These are phyloP conservation scores for Colletotrichum sp. DNA, from an alignment of 2,329 filamentous ascomycete genomes.

Conservation along the genomic window DNA sequence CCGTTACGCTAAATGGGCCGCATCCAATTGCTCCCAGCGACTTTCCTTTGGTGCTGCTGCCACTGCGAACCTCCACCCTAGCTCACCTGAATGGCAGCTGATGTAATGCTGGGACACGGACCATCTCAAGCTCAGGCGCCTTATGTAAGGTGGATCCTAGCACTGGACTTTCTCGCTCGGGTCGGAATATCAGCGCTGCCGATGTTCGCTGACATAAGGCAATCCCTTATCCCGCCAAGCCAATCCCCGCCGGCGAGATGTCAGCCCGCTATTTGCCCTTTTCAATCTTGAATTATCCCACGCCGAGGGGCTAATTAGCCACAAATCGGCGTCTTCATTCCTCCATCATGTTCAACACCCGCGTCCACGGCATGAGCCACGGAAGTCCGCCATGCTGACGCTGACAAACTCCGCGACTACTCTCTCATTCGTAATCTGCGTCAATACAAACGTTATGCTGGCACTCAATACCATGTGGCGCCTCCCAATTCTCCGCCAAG, in stretches of 20 bases:
- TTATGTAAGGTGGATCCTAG: neutral
- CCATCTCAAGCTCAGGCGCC: neutral
- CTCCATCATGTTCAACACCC: neutral
- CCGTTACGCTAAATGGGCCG: neutral
- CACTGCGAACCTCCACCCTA: neutral
- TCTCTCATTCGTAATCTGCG: neutral
- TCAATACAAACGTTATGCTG: neutral
- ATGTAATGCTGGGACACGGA: neutral
- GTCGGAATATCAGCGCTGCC: neutral
- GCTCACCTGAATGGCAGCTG: neutral
- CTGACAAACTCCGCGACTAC: neutral
- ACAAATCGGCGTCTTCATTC: neutral
- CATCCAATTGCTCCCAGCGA: neutral
- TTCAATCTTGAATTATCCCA: neutral
- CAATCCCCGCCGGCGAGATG: neutral
- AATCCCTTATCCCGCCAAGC: neutral
- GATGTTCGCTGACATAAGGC: rapidly evolving
- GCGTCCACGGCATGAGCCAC: neutral
- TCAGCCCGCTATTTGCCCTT: neutral
- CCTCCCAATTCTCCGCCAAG: neutral
- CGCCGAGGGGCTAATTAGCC: neutral
- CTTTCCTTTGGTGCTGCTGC: neutral
- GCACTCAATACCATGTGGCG: neutral
- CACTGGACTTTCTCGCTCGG: neutral
- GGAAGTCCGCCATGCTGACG: neutral